These are phyloP conservation scores for Rhazya stricta DNA, from an alignment of 257 asterid species.

Conservation along the genomic window DNA sequence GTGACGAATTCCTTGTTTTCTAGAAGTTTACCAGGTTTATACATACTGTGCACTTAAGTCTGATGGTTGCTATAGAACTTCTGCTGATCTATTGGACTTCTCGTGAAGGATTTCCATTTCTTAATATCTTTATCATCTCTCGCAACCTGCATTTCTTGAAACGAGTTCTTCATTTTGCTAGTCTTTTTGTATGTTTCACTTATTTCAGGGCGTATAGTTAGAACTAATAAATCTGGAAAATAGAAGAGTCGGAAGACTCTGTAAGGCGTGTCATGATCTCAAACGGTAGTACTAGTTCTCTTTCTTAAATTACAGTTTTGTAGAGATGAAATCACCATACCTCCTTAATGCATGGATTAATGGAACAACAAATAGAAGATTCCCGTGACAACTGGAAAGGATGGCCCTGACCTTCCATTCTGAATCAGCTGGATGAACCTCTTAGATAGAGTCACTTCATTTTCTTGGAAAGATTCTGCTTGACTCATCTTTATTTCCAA, in stretches of 20 bases:
- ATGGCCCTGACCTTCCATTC: neutral
- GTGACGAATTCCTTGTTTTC: neutral
- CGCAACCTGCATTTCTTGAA: neutral
- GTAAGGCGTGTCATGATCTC: too few relatives aligned
- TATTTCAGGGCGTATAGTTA: neutral
- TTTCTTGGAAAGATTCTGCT: too few relatives aligned
- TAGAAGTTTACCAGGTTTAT: too few relatives aligned
- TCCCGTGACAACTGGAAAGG: neutral
- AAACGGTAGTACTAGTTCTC: neutral
- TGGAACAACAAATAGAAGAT: neutral
- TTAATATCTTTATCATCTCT: neutral
- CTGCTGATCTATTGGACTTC: neutral
- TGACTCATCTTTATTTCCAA: neutral
- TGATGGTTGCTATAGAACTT: neutral
- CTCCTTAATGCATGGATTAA: neutral
- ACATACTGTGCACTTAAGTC: neutral
- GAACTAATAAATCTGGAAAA: neutral
- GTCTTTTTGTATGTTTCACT: neutral
- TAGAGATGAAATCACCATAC: neutral
- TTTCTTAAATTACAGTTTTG: neutral
- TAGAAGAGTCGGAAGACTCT: too few relatives aligned
- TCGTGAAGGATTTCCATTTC: neutral
- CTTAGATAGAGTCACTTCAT: neutral
- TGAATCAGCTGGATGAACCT: neutral
- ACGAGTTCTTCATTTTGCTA: neutral